Percentiles rank a stretch among this genome's conserved stretches.
Conservation (phyloP, 371 early-diverging fungal genomes). For the Rhizopus sp. region DNA sequence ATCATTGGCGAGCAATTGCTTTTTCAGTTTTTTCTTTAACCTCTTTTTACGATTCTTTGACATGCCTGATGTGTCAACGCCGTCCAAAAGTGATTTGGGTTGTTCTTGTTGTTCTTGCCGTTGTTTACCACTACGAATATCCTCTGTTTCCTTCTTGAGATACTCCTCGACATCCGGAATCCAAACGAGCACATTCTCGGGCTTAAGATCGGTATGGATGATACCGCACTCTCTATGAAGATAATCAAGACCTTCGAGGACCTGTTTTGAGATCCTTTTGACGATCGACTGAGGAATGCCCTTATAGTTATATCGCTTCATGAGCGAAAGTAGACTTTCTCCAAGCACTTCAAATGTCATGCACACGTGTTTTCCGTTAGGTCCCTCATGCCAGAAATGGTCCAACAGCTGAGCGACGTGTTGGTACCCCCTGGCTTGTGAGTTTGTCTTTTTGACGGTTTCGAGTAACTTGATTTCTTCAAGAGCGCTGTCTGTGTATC, state of each 20-base stretch:
- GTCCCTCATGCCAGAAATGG: slow-evolving; percentile 88
- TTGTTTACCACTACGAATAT: slow-evolving; percentile 19
- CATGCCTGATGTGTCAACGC: slow-evolving; percentile 21
- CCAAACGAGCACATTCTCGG: slow-evolving; percentile 93
- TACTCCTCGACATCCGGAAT: slow-evolving; percentile 76
- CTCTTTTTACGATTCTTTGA: slow-evolving; percentile 42
- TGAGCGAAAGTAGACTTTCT: slow-evolving; percentile 88
- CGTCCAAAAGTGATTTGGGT: slow-evolving; percentile 7
- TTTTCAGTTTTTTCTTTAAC: slow-evolving; percentile 35
- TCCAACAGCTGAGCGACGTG: slow-evolving; percentile 85
- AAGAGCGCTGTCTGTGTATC: slow-evolving; percentile 93
- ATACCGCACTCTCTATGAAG: slow-evolving; percentile 96
- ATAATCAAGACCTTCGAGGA: slow-evolving; percentile 90
- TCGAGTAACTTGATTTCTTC: slow-evolving; percentile 95
- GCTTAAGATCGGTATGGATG: slow-evolving; percentile 98
- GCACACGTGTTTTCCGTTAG: slow-evolving; percentile 91
- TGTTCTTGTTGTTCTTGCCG: slow-evolving; percentile 1
- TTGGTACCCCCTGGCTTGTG: slow-evolving; percentile 56
- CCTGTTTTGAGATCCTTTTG: slow-evolving; percentile 85
- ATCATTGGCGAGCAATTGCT: slow-evolving; percentile 21
- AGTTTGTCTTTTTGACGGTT: slow-evolving; percentile 68
- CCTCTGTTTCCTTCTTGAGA: slow-evolving; percentile 24
- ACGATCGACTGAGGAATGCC: slow-evolving; percentile 85
- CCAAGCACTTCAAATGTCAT: slow-evolving; percentile 98
- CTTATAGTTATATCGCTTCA: slow-evolving; percentile 68